Conservation (phyloP, 208 protist genomes). For the Trypanosomatidae sp. region DNA sequence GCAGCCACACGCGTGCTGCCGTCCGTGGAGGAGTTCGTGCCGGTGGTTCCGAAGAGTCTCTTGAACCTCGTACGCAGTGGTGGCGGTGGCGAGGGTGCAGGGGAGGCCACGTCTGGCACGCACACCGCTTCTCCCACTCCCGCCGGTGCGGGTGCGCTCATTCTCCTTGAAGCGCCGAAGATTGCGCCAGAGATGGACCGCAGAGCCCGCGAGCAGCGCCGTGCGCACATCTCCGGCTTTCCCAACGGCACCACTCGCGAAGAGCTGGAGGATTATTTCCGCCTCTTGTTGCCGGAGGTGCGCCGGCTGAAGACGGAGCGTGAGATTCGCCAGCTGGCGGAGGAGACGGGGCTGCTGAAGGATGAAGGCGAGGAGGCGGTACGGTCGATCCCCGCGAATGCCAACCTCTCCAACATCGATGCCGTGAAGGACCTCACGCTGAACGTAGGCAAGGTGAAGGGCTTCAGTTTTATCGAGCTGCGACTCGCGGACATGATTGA, state of each 20-base stretch:
- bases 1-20: conserved; percentile 29
- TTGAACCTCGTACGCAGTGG: conserved; percentile 24
- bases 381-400: conserved; percentile 63
- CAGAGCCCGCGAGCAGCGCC: conserved; percentile 67
- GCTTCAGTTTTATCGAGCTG: conserved; percentile 85
- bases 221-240: conserved; percentile 80
- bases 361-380: conserved; percentile 38
- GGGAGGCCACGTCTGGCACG: background rate
- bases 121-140: no score
- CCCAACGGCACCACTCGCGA: conserved; percentile 51
- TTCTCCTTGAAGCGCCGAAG: conserved; percentile 66
- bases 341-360: conserved; percentile 17
- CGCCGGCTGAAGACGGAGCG: conserved; percentile 72
- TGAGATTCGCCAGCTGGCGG: conserved; percentile 56
- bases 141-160: conserved; percentile 33
- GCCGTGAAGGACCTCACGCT: conserved; percentile 51
- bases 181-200: conserved; percentile 64
- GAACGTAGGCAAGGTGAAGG: conserved; percentile 50
- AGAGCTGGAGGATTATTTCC: conserved; percentile 73
- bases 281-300: conserved; percentile 64
- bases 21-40: conserved; percentile 79
- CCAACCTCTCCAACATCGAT: conserved; percentile 59
- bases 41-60: conserved; percentile 39
- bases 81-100: background rate
- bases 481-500: conserved; percentile 77